Evolutionary conservation across 805 yeast species (phyloP).

Genomic region (Diddensiella transvaalensis): DNA sequence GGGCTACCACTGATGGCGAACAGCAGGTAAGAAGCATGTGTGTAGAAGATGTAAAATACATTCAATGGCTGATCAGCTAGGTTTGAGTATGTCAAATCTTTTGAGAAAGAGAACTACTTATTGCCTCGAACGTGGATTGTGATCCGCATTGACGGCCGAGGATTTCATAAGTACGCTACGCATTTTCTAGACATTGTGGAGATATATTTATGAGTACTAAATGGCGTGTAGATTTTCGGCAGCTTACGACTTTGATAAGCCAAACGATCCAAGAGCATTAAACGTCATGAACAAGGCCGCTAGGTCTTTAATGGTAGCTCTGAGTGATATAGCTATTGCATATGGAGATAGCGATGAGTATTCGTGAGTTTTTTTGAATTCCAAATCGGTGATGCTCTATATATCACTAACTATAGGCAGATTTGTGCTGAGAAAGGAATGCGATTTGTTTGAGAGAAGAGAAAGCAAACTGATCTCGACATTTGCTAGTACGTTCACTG

Average conservation of each 20-base stretch:
- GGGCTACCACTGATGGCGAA: too few relatives aligned
- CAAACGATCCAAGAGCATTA: conserved; percentile 79
- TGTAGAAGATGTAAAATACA: neutral
- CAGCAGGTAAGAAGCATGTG: too few relatives aligned
- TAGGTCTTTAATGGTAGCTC: conserved; percentile 51
- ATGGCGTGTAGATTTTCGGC: conserved; percentile 48
- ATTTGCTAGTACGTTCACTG: conserved; percentile 76
- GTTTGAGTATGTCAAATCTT: conserved; percentile 79
- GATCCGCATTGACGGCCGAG: conserved; percentile 87
- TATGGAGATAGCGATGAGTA: conserved; percentile 97
- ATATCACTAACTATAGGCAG: conserved; percentile 2
- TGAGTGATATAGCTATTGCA: conserved; percentile 74
- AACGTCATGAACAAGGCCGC: conserved; percentile 83
- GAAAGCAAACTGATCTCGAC: conserved; percentile 77
- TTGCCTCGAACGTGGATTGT: conserved; percentile 80
- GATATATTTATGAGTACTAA: neutral
- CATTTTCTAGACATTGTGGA: too few relatives aligned
- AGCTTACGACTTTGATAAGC: conserved; percentile 73
- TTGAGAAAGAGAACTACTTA: conserved; percentile 69
- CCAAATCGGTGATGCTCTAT: neutral
- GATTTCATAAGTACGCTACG: conserved; percentile 71
- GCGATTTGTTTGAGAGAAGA: conserved; percentile 77
- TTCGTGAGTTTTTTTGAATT: conserved; percentile 35
- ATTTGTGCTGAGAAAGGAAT: conserved; percentile 63
- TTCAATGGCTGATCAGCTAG: conserved; percentile 31